Conservation (phyloP, 2,329 filamentous ascomycete species). For the Penicillium janthinellum region DNA sequence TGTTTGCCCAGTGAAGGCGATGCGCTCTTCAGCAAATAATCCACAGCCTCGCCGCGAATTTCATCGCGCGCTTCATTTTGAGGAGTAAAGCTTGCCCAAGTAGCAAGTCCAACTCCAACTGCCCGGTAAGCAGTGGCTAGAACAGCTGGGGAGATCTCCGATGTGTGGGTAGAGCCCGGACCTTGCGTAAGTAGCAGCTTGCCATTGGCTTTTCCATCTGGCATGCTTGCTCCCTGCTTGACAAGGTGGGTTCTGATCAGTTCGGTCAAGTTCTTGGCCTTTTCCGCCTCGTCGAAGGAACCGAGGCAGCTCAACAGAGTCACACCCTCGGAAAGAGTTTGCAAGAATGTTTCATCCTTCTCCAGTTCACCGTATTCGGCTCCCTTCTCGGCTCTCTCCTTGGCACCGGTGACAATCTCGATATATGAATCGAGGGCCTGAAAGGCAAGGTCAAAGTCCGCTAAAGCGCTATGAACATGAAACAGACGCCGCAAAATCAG, state of each 20-base stretch:
- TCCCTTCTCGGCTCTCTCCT: constrained; percentile 76
- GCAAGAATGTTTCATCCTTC: constrained; percentile 72
- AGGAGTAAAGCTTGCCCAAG: constrained; percentile 82
- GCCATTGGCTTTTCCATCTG: constrained; percentile 26
- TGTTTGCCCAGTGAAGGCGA: constrained; percentile 66
- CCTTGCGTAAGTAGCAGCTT: constrained; percentile 21
- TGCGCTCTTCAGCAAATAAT: constrained; percentile 72
- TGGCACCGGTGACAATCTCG: constrained; percentile 81
- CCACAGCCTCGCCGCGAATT: constrained; percentile 75
- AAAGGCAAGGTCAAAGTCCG: constrained; percentile 89
- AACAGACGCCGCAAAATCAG: constrained; percentile 84
- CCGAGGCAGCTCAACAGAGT: constrained; percentile 82
- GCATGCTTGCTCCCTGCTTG: constrained; percentile 51
- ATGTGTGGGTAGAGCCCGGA: constrained; percentile 18
- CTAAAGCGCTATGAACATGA: constrained; percentile 79
- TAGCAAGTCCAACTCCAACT: constrained; percentile 80
- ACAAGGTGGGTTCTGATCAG: constrained; percentile 76
- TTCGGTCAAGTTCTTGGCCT: constrained; percentile 69
- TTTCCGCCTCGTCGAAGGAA: constrained; percentile 71
- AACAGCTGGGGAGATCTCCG: constrained; percentile 58
- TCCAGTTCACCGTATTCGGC: constrained; percentile 70
- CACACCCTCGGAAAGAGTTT: constrained; percentile 78
- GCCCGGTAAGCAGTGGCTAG: constrained; percentile 77
- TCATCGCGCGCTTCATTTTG: constrained; percentile 71
- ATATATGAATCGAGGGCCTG: constrained; percentile 91